These are phyloP conservation scores for Yarrowia porcina DNA, from an alignment of 805 yeast genomes.

Conservation along the genomic window DNA sequence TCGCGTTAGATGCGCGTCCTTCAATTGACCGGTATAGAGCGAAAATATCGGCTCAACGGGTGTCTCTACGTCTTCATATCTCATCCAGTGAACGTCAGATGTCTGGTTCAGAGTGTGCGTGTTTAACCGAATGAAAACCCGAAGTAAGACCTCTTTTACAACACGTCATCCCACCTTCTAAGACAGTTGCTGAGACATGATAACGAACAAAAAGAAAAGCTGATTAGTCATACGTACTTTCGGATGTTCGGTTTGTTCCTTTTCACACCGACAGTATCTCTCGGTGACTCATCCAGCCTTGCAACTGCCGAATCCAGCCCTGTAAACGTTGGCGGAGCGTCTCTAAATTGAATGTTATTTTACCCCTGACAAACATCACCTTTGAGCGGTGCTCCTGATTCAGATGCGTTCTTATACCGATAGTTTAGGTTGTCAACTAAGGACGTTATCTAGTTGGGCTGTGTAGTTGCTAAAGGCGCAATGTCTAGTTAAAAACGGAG, in stretches of 20 bases:
- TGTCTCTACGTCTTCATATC: background rate
- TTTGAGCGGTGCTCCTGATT: background rate
- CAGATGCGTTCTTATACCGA: too few species aligned
- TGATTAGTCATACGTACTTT: background rate
- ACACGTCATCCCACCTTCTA: constrained; percentile 1
- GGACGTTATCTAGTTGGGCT: too few species aligned
- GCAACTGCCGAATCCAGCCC: background rate
- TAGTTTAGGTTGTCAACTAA: too few species aligned
- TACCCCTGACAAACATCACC: background rate
- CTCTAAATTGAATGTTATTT: background rate
- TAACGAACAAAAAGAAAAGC: too few species aligned
- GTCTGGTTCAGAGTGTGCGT: background rate
- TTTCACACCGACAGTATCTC: too few species aligned
- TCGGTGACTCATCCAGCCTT: too few species aligned
- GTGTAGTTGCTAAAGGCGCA: too few species aligned
- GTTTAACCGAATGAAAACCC: background rate
- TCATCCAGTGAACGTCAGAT: background rate
- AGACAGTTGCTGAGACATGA: background rate
- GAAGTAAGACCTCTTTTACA: background rate
- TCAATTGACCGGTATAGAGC: background rate
- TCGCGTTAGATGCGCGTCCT: background rate
- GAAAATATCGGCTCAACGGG: too few species aligned
- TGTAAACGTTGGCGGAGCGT: background rate
- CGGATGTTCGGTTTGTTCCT: too few species aligned
- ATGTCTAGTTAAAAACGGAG: too few species aligned